phyloP scores from a whole-genome alignment of 441 rosid species.

The Adansonia grandidieri region DNA sequence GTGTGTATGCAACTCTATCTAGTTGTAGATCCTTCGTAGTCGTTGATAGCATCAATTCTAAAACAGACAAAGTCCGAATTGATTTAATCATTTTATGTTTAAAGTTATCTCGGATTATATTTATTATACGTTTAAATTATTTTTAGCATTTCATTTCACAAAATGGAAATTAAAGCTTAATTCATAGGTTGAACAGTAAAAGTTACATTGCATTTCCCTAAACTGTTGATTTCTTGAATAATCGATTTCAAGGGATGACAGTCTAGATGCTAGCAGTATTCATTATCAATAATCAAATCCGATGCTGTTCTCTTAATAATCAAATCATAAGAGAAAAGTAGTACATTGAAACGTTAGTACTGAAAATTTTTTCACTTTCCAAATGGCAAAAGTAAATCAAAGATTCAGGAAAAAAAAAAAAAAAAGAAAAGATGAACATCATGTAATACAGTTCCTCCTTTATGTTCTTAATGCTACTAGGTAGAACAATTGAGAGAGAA shows the following conservation, averaged over 20 bases:
- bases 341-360: neutral
- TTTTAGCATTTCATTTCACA: neutral
- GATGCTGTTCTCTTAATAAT: neutral
- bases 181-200: neutral
- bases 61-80: too few species aligned
- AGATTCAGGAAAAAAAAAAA: neutral
- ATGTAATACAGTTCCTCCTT: conserved; percentile 19
- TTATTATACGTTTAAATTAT: neutral
- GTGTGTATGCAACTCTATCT: neutral
- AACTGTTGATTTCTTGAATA: neutral
- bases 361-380: neutral
- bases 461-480: conserved; percentile 21
- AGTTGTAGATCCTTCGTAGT: neutral
- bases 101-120: neutral
- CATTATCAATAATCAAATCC: neutral
- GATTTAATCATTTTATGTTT: too few species aligned
- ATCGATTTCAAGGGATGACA: neutral
- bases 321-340: neutral
- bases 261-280: neutral
- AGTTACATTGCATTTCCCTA: neutral
- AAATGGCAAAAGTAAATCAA: neutral
- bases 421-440: neutral
- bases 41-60: neutral
- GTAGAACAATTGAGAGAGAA: conserved; percentile 18
- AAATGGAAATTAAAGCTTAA: too few species aligned